Conservation (phyloP, 2,329 filamentous ascomycete species). For the Aspergillus persii region DNA sequence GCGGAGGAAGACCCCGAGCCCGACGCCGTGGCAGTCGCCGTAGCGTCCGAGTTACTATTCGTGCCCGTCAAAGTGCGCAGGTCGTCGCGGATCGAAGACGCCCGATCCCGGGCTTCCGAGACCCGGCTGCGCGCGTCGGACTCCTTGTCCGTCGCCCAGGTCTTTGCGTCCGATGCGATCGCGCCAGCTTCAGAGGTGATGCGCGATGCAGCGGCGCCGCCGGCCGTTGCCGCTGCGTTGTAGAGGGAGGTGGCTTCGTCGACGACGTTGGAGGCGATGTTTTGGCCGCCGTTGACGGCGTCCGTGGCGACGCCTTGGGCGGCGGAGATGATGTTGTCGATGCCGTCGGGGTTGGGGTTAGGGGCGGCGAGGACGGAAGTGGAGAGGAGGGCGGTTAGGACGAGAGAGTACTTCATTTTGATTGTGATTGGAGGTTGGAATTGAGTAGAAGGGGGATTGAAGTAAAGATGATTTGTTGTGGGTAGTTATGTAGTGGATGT, state of each 20-base stretch:
- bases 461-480: no score
- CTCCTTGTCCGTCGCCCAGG: slow-evolving; percentile 3
- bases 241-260: slow-evolving; percentile 18
- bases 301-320: slow-evolving; percentile 10
- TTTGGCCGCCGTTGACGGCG: slow-evolving; percentile 14
- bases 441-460: background rate
- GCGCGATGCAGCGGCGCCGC: slow-evolving; percentile 14
- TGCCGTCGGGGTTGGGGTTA: slow-evolving; percentile 12
- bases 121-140: slow-evolving; percentile 9
- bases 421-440: background rate
- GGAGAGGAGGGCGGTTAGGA: slow-evolving; percentile 25
- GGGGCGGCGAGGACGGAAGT: slow-evolving; percentile 21
- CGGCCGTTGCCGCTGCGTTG: slow-evolving; percentile 15
- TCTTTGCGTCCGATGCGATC: slow-evolving; percentile 11
- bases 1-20: slow-evolving; percentile 1
- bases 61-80: slow-evolving; percentile 21
- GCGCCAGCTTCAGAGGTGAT: slow-evolving; percentile 16
- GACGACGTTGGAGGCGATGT: slow-evolving; percentile 13
- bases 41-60: slow-evolving; percentile 10
- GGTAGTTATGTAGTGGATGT: background rate
- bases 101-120: slow-evolving; percentile 16
- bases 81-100: slow-evolving; percentile 5
- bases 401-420: slow-evolving; percentile 28
- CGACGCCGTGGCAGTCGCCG: slow-evolving; percentile 3
- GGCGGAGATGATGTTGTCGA: slow-evolving; percentile 19